phyloP scores from a whole-genome alignment of 768 basidiomycete genomes.

The Suillus fuscotomentosus region DNA sequence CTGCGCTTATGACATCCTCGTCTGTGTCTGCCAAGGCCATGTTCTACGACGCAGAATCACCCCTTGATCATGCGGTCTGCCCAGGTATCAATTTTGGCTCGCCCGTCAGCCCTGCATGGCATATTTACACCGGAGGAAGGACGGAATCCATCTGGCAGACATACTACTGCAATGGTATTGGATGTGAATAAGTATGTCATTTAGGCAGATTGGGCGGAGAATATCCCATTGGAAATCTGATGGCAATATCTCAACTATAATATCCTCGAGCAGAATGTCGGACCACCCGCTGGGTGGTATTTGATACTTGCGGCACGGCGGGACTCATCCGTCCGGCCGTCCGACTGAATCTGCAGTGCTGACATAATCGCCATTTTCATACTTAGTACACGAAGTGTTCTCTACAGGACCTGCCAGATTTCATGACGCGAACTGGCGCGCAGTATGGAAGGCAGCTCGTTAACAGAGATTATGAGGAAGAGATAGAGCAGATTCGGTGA shows the following conservation, averaged over 20 bases:
- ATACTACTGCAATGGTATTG: no score
- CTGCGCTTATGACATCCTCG: background rate
- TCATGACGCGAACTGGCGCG: constrained; percentile 22
- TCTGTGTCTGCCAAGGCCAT: background rate
- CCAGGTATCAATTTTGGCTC: background rate
- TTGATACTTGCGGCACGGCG: background rate
- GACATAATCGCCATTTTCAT: background rate
- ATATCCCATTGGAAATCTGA: no score
- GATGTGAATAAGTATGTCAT: no score
- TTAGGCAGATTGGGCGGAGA: no score
- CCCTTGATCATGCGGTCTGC: background rate
- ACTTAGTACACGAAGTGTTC: background rate
- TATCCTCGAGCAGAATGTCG: no score
- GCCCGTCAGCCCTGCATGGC: background rate
- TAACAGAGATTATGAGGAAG: constrained; percentile 55
- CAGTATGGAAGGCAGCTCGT: constrained; percentile 24
- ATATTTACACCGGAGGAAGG: no score
- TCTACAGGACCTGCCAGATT: background rate
- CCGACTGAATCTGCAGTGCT: background rate
- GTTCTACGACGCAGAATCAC: background rate
- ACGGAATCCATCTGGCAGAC: no score
- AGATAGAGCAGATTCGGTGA: constrained; percentile 66
- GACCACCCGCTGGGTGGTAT: background rate
- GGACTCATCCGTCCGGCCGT: background rate
- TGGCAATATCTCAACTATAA: no score